Evolutionary conservation across 2,329 filamentous ascomycete genomes (phyloP), one percentile per base, ranked within the genome.

Genomic region (Mariannaea elegans): DNA sequence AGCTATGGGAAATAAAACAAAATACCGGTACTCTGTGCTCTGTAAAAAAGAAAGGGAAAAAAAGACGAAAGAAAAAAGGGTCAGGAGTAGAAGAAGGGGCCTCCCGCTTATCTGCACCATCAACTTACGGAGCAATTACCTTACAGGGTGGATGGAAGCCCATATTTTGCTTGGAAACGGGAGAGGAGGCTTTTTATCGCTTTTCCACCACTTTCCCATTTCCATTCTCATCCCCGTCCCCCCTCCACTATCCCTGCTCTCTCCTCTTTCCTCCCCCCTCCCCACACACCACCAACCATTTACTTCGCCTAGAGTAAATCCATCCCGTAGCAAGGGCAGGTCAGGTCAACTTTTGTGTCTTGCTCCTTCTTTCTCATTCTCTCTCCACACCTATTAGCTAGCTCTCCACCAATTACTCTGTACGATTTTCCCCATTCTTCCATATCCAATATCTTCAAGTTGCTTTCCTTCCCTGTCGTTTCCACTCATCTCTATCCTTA

Each of bases 321-420:
- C 31, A 53, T 42, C 23, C 44, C 31, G 21, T 46, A 16, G 41
- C 32, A 27, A 47, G 51, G 51, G 41, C 32, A 46, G 16, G 32
- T 32, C 31, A 41, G 19, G 13, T 19, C 16, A 27, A n/a, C n/a
- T n/a, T n/a, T 54, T 21, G 12, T 41, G 51, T 54, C 42, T 54
- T 27, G 51, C 31, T 47, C 32, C 9, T 47, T 41, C 36, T 19
- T 21, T 39, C 41, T 39, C 42, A 13, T 34, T 13, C 16, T 47
- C 44, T 48, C 52, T 31, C 52, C 44, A 46, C 51, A 41, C 42
- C 19, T n/a, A 9, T 27, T 27, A 27, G 24, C 9, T 27, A 34
- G 42, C 44, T 34, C 52, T 47, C 44, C 9, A 36, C 31, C 52
- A 55, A 54, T 47, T 46, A 46, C 32, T 21, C 23, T 23, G 4